phyloP scores from a whole-genome alignment of 2,329 filamentous ascomycete genomes.

The Lasiodiplodia sp. region DNA sequence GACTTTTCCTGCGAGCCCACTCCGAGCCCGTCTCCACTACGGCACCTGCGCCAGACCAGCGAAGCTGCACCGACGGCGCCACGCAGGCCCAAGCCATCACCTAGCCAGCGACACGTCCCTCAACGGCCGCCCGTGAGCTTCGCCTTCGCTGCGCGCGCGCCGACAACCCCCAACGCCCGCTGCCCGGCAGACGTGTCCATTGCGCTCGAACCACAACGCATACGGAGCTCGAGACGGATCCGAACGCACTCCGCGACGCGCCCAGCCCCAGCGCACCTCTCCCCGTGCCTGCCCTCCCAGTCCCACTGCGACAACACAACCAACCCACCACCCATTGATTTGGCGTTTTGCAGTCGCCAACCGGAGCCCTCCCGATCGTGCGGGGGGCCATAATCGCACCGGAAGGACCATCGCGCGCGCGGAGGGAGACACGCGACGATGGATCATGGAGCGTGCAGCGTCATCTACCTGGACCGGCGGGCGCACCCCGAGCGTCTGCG shows the following conservation, averaged over 20 bases:
- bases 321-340: conserved; percentile 8
- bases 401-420: conserved; percentile 24
- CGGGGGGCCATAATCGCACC: conserved; percentile 30
- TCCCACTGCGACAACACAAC: conserved; percentile 24
- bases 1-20: conserved; percentile 25
- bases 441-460: conserved; percentile 54
- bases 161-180: conserved; percentile 12
- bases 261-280: conserved; percentile 27
- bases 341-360: conserved; percentile 31
- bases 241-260: conserved; percentile 27
- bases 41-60: conserved; percentile 25
- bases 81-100: conserved; percentile 24
- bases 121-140: conserved; percentile 18
- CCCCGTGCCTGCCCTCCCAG: conserved; percentile 24
- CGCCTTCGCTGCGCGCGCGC: conserved; percentile 15
- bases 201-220: conserved; percentile 30
- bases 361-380: conserved; percentile 28
- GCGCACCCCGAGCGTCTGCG: conserved; percentile 50
- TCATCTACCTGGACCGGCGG: conserved; percentile 53
- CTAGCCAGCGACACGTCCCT: conserved; percentile 23
- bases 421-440: conserved; percentile 37
- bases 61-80: conserved; percentile 26
- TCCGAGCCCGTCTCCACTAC: conserved; percentile 27
- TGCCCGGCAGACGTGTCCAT: conserved; percentile 28
- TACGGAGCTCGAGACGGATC: conserved; percentile 27